Base-by-base conservation (phyloP, 495 filamentous ascomycete genomes). In the Aspergillus olivimuriae region DNA sequence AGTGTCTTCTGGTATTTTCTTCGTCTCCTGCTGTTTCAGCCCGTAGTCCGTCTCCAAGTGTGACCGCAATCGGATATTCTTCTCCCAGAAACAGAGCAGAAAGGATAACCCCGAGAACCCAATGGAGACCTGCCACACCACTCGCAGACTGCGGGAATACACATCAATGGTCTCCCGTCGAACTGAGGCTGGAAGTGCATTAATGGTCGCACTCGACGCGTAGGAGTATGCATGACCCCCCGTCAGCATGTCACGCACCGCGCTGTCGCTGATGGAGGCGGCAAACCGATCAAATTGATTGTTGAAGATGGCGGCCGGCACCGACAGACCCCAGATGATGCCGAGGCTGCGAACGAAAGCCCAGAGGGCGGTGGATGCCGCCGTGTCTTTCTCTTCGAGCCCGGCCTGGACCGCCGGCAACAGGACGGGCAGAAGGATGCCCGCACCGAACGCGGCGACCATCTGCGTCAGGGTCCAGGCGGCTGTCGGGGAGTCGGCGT, bases 241-340 rank as follows among this genome's bases (percentile, higher is more conserved):
- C 2, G 28, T 14, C 5, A 58, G 14, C 8, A 34, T 16, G 0
- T 28, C 16, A 4, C 28, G 18, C 9, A 48, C 33, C 5, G 15
- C 8, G 1, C 37, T 20, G 15, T 56, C 43, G 3, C 24, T 20
- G 22, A 56, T 48, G 5, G 14, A 26, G 9, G 10, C 4, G 1
- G 37, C 12, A 4, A 52, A 37, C 20, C 34, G 15, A 2, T 41
- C 38, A 20, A 63, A 51, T 5, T 56, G 60, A 26, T 57, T 66
- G 41, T 75, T 75, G 56, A 78, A 76, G 9, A 77, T 59, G 8
- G 65, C 63, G 2, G 62, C 57, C 6, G 75, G 67, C 26, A 78
- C 57, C 1, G 74, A 50, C 0, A 75, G 63, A 11, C 70, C 72
- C 73, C 72, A 76, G 15, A 76, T 61, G 28, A 43, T 46, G 0